Evolutionary conservation across 495 filamentous ascomycete species (phyloP).

Genomic region (Copromyces sp.): DNA sequence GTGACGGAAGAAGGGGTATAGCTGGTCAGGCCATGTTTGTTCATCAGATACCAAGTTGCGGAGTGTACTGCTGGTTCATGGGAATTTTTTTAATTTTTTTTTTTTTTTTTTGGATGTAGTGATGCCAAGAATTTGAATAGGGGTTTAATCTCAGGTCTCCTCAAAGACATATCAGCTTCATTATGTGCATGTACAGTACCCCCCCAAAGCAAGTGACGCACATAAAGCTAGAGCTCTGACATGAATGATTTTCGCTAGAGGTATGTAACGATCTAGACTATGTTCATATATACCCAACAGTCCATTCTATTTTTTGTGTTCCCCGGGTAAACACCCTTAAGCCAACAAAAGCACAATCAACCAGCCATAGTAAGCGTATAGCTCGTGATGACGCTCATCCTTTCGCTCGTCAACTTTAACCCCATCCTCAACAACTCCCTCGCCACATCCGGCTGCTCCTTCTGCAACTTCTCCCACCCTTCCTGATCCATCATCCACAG

Average conservation of each 20-base stretch:
- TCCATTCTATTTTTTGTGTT: background rate
- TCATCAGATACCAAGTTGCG: background rate
- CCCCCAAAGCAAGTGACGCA: too few species aligned
- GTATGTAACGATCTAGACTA: background rate
- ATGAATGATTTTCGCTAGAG: background rate
- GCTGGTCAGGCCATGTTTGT: background rate
- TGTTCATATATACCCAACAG: background rate
- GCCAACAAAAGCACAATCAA: conserved; percentile 4
- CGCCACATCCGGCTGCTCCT: conserved; percentile 61
- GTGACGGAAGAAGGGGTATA: background rate
- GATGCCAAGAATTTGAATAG: too few species aligned
- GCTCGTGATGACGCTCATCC: conserved; percentile 79
- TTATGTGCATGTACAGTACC: too few species aligned
- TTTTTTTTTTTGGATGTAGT: too few species aligned
- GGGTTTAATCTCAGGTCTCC: too few species aligned
- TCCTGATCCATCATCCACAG: conserved; percentile 67
- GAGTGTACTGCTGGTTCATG: too few species aligned
- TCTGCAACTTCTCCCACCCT: conserved; percentile 61
- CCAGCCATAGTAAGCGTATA: conserved; percentile 34
- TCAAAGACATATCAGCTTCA: too few species aligned
- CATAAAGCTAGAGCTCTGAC: background rate
- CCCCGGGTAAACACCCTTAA: background rate
- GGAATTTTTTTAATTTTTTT: too few species aligned
- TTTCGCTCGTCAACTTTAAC: conserved; percentile 78
- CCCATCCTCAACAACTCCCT: conserved; percentile 73